These are phyloP conservation scores for Ceratopteris richardii DNA, from an alignment of 75 land plant species.

Conservation along the genomic window DNA sequence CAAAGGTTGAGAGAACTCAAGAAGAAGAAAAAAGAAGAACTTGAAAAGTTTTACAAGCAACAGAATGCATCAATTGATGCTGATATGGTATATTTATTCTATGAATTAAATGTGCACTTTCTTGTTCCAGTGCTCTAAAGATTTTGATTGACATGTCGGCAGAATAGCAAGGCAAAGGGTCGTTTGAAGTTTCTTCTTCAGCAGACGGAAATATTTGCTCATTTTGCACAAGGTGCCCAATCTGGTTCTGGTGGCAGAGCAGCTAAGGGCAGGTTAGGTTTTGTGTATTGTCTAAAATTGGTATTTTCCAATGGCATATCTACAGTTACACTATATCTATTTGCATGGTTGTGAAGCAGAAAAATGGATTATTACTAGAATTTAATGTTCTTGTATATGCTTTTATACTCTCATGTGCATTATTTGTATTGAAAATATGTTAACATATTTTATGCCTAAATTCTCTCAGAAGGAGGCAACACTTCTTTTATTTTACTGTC, in stretches of 20 bases:
- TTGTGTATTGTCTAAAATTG: background rate
- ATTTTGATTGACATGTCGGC: constrained; percentile 2
- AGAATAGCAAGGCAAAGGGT: constrained; percentile 87
- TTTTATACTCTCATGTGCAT: too few relatives aligned
- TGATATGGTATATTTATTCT: constrained; percentile 57
- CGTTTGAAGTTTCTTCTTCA: constrained; percentile 77
- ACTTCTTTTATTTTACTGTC: too few relatives aligned
- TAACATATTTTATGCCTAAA: too few relatives aligned
- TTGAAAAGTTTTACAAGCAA: constrained; percentile 55
- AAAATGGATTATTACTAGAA: too few relatives aligned
- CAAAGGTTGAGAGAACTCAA: constrained; percentile 70
- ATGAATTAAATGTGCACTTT: constrained; percentile 1
- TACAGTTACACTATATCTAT: too few relatives aligned
- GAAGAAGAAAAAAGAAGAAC: constrained; percentile 65
- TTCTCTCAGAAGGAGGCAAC: too few relatives aligned
- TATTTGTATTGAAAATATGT: too few relatives aligned
- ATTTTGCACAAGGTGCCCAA: constrained; percentile 76
- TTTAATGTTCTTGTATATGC: too few relatives aligned
- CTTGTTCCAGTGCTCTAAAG: background rate
- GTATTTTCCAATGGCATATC: too few relatives aligned
- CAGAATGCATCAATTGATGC: constrained; percentile 93
- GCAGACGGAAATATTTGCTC: constrained; percentile 95
- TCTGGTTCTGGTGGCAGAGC: constrained; percentile 34
- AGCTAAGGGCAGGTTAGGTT: constrained; percentile 47
- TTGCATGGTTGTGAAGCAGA: too few relatives aligned